Evolutionary conservation across 768 basidiomycete genomes (phyloP).

Genomic region (Kwoniella heveanensis): DNA sequence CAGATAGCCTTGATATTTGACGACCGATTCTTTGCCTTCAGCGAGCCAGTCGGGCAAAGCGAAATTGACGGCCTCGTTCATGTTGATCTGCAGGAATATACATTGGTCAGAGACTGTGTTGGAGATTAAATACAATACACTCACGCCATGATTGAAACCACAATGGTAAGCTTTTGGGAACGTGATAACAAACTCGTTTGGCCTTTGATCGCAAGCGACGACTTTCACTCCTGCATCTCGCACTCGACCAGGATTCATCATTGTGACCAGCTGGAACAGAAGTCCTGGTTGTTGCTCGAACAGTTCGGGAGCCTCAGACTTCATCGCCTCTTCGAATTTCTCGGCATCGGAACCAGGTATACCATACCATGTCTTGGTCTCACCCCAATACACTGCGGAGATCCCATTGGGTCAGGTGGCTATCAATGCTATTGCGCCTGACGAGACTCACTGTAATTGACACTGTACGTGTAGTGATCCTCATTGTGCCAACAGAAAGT

Average conservation of each 20-base stretch:
- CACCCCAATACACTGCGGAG: conserved; percentile 89
- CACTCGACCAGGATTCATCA: conserved; percentile 91
- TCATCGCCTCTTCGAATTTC: conserved; percentile 94
- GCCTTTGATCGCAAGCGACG: conserved; percentile 91
- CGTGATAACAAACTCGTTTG: conserved; percentile 96
- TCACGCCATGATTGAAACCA: conserved; percentile 95
- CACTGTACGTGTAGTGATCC: conserved; percentile 97
- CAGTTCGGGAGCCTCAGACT: conserved; percentile 90
- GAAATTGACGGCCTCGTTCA: conserved; percentile 99
- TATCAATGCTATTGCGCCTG: too few species aligned
- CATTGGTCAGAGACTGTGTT: conserved; percentile 21
- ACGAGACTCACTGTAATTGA: conserved; percentile 80
- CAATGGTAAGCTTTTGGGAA: conserved; percentile 98
- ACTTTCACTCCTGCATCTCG: conserved; percentile 86
- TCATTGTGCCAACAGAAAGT: conserved; percentile 99
- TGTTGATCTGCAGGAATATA: conserved; percentile 70
- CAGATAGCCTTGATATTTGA: conserved; percentile 82
- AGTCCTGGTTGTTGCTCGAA: conserved; percentile 97
- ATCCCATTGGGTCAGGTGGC: too few species aligned
- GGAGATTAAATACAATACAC: conserved; percentile 54
- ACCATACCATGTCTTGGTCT: conserved; percentile 99
- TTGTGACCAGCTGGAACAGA: conserved; percentile 93
- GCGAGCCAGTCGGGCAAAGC: conserved; percentile 93
- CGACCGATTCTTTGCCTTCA: conserved; percentile 81
- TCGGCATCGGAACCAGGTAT: conserved; percentile 94